A percentile compares a stretch with the other conserved stretches of the same genome.
phyloP scores from a whole-genome alignment of 306 rosid genomes.

The Sphenostylis stenocarpa region DNA sequence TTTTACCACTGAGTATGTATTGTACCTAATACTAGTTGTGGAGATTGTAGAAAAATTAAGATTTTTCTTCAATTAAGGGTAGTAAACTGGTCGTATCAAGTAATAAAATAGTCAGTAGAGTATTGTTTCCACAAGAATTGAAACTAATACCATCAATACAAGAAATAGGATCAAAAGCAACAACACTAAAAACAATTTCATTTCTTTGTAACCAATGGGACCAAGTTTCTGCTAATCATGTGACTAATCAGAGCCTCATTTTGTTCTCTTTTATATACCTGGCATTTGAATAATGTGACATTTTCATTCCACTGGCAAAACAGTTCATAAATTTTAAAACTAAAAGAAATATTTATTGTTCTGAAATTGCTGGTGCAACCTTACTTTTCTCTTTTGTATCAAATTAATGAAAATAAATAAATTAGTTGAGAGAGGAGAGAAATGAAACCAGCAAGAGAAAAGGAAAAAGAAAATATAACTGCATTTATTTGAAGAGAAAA shows the following conservation, averaged over 20 bases:
- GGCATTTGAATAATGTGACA: neutral
- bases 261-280: neutral
- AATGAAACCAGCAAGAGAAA: neutral
- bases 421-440: neutral
- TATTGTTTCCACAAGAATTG: neutral
- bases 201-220: neutral
- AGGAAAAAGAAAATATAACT: neutral
- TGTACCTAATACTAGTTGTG: neutral
- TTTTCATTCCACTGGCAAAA: neutral
- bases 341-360: neutral
- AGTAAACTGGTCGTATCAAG: no score
- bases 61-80: neutral
- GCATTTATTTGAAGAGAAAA: constrained; percentile 6
- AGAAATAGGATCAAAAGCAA: neutral
- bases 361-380: neutral
- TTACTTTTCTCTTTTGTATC: neutral
- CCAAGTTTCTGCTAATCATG: neutral
- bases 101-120: no score
- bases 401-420: neutral
- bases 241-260: neutral
- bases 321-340: neutral
- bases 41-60: neutral
- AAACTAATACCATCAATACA: neutral
- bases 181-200: neutral
- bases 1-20: neutral